Percentiles rank a stretch among this genome's conserved stretches.
Evolutionary conservation across 139 green algal genomes (phyloP).

Genomic region (Chlorella sp.): DNA sequence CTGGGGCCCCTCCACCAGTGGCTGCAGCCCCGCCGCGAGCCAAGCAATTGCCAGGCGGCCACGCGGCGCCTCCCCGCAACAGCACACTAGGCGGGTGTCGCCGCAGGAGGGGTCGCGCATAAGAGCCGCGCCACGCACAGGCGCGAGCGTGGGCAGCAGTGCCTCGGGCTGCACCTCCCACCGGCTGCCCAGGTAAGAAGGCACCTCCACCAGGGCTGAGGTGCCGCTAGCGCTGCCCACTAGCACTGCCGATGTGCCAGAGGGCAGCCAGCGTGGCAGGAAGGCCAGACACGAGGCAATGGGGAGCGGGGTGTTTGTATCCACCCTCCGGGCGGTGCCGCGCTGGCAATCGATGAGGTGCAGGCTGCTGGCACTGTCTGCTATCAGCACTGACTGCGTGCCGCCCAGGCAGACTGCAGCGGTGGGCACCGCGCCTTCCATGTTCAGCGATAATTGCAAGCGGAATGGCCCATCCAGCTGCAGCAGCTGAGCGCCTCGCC

Average conservation of each 20-base stretch:
- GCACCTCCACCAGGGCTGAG: not conserved
- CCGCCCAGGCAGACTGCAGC: constrained; percentile 2
- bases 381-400: not conserved
- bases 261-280: not conserved
- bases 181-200: not conserved
- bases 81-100: constrained; percentile 3
- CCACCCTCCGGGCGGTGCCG: no score
- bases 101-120: constrained; percentile 10
- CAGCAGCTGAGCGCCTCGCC: not conserved
- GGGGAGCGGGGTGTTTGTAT: no score
- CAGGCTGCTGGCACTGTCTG: no score
- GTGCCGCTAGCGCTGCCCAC: not conserved
- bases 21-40: not conserved
- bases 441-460: not conserved
- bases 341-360: no score
- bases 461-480: no score
- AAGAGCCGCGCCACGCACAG: not conserved
- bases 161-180: not conserved
- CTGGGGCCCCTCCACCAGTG: not conserved
- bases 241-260: not conserved
- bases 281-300: no score
- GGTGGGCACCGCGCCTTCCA: not conserved
- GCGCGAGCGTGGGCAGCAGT: constrained; percentile 3
- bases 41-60: constrained; percentile 5
- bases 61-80: not conserved